Evolutionary conservation across 495 filamentous ascomycete species (phyloP), one percentile per base, ranked within the genome.

Genomic region (Lepraria neglecta): DNA sequence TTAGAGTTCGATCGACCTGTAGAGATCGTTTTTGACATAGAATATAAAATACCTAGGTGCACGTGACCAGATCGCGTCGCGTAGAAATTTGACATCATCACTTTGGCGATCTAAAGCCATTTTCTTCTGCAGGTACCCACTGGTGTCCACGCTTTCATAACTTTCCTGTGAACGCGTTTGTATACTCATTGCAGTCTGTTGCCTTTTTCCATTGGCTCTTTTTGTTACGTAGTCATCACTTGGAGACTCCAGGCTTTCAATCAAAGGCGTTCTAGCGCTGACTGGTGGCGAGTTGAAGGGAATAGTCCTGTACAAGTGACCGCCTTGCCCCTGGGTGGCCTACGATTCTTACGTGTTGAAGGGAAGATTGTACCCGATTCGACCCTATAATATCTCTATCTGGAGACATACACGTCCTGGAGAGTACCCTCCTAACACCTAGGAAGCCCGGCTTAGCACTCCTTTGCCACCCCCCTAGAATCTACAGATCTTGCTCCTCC

Each of bases 11-110:
- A 38, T 10, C 35, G 35, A 14, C n/a, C 19, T 0, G n/a, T 59
- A 38, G 14, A 59, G 27, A 51, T 52, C n/a, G 62, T 64, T 56
- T 31, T 59, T 30, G 17, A 31, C 11, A 11, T 59, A 64, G 54
- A 56, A 64, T 64, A 56, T 64, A 9, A 21, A 31, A 35, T 42
- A 24, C 11, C 38, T 33, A 56, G 28, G 14, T 4, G 30, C 35
- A 40, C 45, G 58, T 27, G 21, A 30, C 21, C 54, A 24, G 46
- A 35, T 60, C 58, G 47, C 46, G 47, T 60, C 43, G 51, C 35
- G 30, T 30, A 33, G 27, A 43, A 21, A 46, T 38, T 14, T 54
- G 51, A 54, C 51, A 38, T 54, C 51, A 54, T 28, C 51, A 54
- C n/a, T 54, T 19, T n/a, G 31, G 17, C 30, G 17, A 35, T 54